Evolutionary conservation across 2,329 filamentous ascomycete species (phyloP).

Genomic region (Exophiala dermatitidis): DNA sequence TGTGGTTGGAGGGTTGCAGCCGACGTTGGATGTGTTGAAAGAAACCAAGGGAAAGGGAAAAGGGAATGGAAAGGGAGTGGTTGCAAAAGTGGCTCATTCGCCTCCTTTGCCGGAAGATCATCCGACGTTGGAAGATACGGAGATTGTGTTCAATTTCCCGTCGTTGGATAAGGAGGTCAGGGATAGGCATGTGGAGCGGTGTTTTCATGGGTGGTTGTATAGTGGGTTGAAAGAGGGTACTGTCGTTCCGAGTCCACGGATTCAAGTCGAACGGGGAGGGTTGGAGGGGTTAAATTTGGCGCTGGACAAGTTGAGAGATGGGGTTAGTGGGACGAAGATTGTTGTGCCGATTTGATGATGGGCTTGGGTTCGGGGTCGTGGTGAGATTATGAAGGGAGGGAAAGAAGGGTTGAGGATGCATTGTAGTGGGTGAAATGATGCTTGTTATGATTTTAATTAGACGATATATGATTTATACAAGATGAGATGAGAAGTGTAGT

Average conservation of each 20-base stretch:
- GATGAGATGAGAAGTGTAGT: too few relatives aligned
- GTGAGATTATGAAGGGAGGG: neutral
- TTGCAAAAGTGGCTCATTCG: slow-evolving; percentile 15
- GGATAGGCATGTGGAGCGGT: neutral
- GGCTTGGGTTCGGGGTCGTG: too few relatives aligned
- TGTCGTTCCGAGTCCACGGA: neutral
- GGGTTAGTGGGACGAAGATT: neutral
- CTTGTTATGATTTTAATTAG: neutral
- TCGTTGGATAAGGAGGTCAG: neutral
- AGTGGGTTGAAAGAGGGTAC: neutral
- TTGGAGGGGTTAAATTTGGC: neutral
- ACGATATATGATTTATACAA: too few relatives aligned
- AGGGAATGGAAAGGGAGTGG: slow-evolving; percentile 1
- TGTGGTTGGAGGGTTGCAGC: slow-evolving; percentile 18
- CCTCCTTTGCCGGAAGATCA: slow-evolving; percentile 15
- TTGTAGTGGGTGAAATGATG: neutral
- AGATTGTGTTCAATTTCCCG: neutral
- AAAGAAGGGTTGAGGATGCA: neutral
- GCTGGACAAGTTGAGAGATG: neutral
- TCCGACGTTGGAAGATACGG: slow-evolving; percentile 12
- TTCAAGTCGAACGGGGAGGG: neutral
- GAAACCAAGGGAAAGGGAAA: slow-evolving; percentile 21
- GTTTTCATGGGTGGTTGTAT: neutral
- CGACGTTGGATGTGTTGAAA: slow-evolving; percentile 22
- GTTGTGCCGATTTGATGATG: neutral